These are phyloP conservation scores for Microbotryum lychnidis-dioicae DNA, from an alignment of 1,284 basidiomycete genomes.

Conservation along the genomic window DNA sequence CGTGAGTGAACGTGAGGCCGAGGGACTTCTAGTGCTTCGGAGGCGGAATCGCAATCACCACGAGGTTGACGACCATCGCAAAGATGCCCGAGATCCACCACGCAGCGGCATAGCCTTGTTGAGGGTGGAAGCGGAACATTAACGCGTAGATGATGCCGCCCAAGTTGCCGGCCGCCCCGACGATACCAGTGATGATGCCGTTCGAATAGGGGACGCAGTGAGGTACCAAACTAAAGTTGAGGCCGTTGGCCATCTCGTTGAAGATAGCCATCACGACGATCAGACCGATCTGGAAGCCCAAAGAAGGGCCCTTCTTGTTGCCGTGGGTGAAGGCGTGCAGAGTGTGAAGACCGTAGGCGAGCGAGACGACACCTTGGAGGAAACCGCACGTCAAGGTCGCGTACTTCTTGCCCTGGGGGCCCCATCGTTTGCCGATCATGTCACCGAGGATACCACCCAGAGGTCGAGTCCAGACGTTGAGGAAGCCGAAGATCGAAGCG, in stretches of 20 bases:
- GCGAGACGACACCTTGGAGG: conserved; percentile 16
- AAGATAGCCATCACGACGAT: conserved; percentile 43
- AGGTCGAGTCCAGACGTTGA: conserved; percentile 22
- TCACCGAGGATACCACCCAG: conserved; percentile 21
- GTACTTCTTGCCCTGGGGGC: conserved; percentile 51
- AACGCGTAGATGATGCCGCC: conserved; percentile 51
- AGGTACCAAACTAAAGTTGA: conserved; percentile 49
- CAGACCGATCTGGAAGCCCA: conserved; percentile 32
- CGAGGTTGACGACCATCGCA: conserved; percentile 11
- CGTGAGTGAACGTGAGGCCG: no score
- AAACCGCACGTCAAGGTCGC: conserved; percentile 41
- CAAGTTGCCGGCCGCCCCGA: conserved; percentile 50
- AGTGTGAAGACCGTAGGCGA: conserved; percentile 16
- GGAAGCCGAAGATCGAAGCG: conserved; percentile 42
- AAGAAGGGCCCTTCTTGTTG: conserved; percentile 25
- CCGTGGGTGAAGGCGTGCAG: conserved; percentile 43
- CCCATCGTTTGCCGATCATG: conserved; percentile 39
- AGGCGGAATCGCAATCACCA: conserved; percentile 1
- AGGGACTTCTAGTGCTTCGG: conserved; percentile 5
- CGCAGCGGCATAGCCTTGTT: conserved; percentile 8
- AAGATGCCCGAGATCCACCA: conserved; percentile 13
- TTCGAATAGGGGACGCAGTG: conserved; percentile 44
- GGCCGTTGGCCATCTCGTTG: conserved; percentile 50
- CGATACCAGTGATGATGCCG: conserved; percentile 45
- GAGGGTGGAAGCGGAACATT: conserved; percentile 49